Conservation (phyloP, 768 basidiomycete species). For the Sutorius australiensis region DNA sequence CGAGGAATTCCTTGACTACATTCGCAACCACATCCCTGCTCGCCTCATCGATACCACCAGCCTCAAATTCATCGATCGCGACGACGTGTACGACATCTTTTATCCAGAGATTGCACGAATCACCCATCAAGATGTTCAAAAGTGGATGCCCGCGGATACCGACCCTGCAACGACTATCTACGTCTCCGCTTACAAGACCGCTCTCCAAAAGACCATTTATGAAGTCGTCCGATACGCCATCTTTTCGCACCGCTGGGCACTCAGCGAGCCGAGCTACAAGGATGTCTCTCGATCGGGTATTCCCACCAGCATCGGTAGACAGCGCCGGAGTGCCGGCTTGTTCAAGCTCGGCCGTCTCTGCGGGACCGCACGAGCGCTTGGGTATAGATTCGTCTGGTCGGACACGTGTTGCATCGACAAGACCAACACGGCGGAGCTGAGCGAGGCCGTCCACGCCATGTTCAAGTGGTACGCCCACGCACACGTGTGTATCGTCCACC, state of each 20-base stretch:
- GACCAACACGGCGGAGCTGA: conserved; percentile 23
- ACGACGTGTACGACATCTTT: conserved; percentile 19
- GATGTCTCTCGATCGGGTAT: conserved; percentile 2
- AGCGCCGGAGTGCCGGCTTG: conserved; percentile 3
- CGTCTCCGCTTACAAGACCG: conserved; percentile 7
- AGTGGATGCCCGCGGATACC: background rate
- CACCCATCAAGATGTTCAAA: conserved; percentile 15
- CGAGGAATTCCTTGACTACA: conserved; percentile 17
- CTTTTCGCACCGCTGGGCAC: conserved; percentile 27
- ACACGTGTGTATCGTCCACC: conserved; percentile 28
- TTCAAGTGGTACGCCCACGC: conserved; percentile 31
- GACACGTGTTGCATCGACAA: conserved; percentile 33
- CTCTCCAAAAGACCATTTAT: conserved; percentile 15
- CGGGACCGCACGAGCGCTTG: conserved; percentile 15
- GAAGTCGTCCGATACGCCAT: conserved; percentile 21
- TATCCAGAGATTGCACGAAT: conserved; percentile 11
- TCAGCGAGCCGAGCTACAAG: conserved; percentile 22
- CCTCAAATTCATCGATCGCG: conserved; percentile 22
- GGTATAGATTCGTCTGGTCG: conserved; percentile 25
- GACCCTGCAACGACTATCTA: conserved; percentile 16
- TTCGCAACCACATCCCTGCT: conserved; percentile 24
- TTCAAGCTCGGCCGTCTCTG: conserved; percentile 21
- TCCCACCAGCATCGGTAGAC: background rate
- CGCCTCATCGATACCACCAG: conserved; percentile 24
- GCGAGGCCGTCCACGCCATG: conserved; percentile 32